Evolutionary conservation across 495 filamentous ascomycete genomes (phyloP), one percentile per base, ranked within the genome.

Genomic region (Penicillium chermesinum): DNA sequence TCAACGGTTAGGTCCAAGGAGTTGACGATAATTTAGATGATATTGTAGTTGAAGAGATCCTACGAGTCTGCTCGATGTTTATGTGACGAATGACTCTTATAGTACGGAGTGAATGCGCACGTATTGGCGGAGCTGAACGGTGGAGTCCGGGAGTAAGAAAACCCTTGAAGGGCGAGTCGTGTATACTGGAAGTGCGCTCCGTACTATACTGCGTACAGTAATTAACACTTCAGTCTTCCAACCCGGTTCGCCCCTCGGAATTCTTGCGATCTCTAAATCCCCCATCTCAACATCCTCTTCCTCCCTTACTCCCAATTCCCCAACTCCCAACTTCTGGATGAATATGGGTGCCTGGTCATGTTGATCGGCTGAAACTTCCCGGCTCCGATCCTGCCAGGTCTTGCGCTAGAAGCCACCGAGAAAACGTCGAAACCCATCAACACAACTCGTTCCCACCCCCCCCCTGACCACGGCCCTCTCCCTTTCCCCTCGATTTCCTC

Each of bases 181-280:
- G n/a, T n/a, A n/a, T n/a, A n/a, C n/a, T n/a, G n/a, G n/a, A n/a
- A n/a, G n/a, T n/a, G n/a, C n/a, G n/a, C n/a, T n/a, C 35, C 35
- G 6, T 17, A 7, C 6, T 14, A 17, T 37, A n/a, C 13, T 5
- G 6, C 27, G 14, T 43, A 49, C 50, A 43, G 46, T 46, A 48
- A 54, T 54, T 58, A 58, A 54, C 50, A 49, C 56, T 45, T 22
- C 22, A 43, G 40, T 30, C 22, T 25, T 25, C 30, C 17, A 27
- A 15, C 25, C 43, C 57, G 45, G 15, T 59, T 43, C 35, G 53
- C 56, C 17, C 58, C 53, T 41, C 46, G 47, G 47, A 50, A 60
- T 50, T 54, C 40, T 41, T 21, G n/a, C 36, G 33, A 41, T 18
- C 39, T 41, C 33, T 25, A 14, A 33, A 14, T 30, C 18, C n/a